phyloP scores from a whole-genome alignment of 2,329 filamentous ascomycete genomes.

The Chrysosporium keratinophilum region DNA sequence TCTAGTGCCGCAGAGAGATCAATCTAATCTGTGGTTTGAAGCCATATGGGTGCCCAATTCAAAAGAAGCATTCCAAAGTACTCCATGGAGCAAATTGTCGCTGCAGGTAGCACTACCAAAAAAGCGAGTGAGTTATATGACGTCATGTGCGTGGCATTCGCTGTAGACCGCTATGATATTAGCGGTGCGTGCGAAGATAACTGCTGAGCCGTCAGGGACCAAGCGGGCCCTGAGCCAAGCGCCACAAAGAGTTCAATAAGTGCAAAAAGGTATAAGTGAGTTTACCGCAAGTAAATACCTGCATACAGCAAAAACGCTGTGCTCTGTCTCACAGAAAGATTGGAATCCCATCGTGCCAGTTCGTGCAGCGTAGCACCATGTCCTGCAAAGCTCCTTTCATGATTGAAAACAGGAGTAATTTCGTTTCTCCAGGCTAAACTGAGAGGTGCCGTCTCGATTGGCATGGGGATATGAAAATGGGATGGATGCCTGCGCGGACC shows the following conservation, averaged over 20 bases:
- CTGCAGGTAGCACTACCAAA: neutral
- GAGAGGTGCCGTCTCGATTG: no score
- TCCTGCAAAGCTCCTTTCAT: no score
- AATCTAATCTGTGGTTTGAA: neutral
- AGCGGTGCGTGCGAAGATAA: neutral
- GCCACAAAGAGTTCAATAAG: neutral
- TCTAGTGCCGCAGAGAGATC: no score
- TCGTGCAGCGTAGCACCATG: no score
- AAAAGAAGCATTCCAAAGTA: neutral
- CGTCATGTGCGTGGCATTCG: conserved; percentile 7
- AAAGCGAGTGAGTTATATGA: neutral
- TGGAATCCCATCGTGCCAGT: no score
- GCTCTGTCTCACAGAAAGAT: no score
- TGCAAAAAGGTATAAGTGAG: neutral
- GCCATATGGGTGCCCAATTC: neutral
- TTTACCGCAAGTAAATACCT: no score
- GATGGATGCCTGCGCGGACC: no score
- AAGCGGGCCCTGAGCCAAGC: conserved; percentile 4
- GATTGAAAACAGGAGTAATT: no score
- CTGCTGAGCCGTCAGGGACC: neutral
- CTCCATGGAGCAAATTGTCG: neutral
- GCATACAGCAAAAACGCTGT: no score
- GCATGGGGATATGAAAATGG: no score
- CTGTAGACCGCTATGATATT: neutral
- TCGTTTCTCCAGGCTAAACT: no score